Conservation (phyloP, 306 rosid species). For the Ochetophila trinervis region DNA sequence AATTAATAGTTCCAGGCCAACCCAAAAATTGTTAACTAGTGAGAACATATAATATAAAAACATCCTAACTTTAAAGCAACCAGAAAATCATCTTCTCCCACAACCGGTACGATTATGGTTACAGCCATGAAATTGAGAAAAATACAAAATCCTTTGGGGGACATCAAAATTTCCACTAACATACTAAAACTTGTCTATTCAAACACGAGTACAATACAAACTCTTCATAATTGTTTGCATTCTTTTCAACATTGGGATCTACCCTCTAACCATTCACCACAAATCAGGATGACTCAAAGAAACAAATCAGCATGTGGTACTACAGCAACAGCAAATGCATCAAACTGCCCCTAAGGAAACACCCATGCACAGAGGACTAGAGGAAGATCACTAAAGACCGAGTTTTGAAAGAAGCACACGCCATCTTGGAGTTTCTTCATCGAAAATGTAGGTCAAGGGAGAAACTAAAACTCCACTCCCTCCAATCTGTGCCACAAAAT, state of each 20-base stretch:
- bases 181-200: not conserved
- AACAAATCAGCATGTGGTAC: not conserved
- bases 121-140: not conserved
- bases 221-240: not conserved
- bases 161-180: not conserved
- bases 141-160: not conserved
- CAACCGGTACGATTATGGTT: not conserved
- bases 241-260: not conserved
- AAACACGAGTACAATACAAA: constrained; percentile 10
- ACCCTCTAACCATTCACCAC: constrained; percentile 8
- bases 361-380: not conserved
- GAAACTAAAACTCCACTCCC: constrained; percentile 97
- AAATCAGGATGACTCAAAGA: constrained; percentile 1
- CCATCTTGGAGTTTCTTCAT: constrained; percentile 98
- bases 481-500: constrained; percentile 62
- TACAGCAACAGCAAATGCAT: constrained; percentile 19
- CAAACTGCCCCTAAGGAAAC: constrained; percentile 6
- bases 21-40: too few species aligned
- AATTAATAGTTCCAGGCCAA: too few species aligned
- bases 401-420: constrained; percentile 64
- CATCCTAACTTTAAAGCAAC: not conserved
- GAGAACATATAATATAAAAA: not conserved
- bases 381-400: constrained; percentile 41
- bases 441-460: constrained; percentile 91
- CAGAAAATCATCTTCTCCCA: not conserved